phyloP scores from a whole-genome alignment of 805 yeast genomes.

The Wickerhamiella slavikovae region DNA sequence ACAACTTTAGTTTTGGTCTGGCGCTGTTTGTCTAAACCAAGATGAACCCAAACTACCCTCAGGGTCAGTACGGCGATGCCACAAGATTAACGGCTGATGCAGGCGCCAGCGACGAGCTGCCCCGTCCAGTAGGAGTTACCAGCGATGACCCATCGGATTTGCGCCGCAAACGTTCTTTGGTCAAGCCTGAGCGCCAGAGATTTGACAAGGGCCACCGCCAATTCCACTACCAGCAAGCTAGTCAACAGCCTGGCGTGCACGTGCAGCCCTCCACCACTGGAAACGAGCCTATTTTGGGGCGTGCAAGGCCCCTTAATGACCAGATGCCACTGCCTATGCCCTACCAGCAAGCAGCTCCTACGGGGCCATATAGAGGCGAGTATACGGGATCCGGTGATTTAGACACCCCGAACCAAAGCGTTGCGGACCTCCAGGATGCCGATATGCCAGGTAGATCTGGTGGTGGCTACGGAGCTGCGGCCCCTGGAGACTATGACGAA shows the following conservation, averaged over 20 bases:
- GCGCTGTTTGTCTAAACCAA: too few relatives aligned
- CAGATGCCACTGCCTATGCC: not conserved
- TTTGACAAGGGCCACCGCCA: slow-evolving; percentile 49
- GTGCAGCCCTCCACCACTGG: slow-evolving; percentile 58
- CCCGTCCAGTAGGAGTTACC: too few relatives aligned
- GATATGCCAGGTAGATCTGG: slow-evolving; percentile 1
- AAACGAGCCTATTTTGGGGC: slow-evolving; percentile 28
- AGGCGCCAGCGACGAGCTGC: too few relatives aligned
- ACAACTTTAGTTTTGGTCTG: too few relatives aligned
- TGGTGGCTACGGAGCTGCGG: slow-evolving; percentile 40
- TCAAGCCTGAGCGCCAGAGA: slow-evolving; percentile 66
- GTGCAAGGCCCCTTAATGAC: not conserved
- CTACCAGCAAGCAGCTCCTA: not conserved
- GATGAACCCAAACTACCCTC: too few relatives aligned
- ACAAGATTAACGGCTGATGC: too few relatives aligned
- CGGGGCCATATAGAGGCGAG: too few relatives aligned
- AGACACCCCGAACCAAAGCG: not conserved
- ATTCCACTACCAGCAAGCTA: slow-evolving; percentile 56
- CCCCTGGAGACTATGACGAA: slow-evolving; percentile 57
- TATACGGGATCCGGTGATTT: too few relatives aligned
- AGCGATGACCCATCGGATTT: too few relatives aligned
- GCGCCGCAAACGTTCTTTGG: slow-evolving; percentile 41
- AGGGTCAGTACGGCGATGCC: too few relatives aligned
- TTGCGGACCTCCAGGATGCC: slow-evolving; percentile 4
- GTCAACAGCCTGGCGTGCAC: slow-evolving; percentile 37